Conservation (phyloP, 768 basidiomycete genomes). For the Lactarius akahatsu region DNA sequence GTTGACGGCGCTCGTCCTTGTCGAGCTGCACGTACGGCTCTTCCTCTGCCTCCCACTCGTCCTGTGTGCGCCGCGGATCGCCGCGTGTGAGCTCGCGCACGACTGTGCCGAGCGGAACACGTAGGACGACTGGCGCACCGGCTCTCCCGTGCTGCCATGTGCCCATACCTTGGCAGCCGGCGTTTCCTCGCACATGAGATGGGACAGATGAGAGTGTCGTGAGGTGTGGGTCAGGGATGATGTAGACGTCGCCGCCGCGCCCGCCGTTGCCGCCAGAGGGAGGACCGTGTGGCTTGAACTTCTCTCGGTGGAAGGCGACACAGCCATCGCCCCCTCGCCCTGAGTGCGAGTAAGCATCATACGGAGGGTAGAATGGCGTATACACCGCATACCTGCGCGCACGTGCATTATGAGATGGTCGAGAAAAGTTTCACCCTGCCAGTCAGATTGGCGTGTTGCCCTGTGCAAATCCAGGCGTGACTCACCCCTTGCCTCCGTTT, state of each 20-base stretch:
- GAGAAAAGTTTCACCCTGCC: constrained; percentile 73
- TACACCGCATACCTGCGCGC: constrained; percentile 54
- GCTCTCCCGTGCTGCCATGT: constrained; percentile 83
- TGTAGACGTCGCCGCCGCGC: constrained; percentile 81
- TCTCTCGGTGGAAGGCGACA: constrained; percentile 91
- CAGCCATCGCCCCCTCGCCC: constrained; percentile 90
- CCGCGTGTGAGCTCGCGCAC: constrained; percentile 70
- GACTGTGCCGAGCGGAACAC: constrained; percentile 88
- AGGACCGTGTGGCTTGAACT: constrained; percentile 77
- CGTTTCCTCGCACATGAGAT: constrained; percentile 61
- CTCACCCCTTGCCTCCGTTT: constrained; percentile 71
- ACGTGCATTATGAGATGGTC: constrained; percentile 81
- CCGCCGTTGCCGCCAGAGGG: constrained; percentile 95
- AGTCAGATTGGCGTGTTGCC: constrained; percentile 13
- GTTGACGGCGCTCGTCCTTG: constrained; percentile 49
- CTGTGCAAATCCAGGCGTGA: neutral
- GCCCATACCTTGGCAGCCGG: constrained; percentile 76
- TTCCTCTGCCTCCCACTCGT: constrained; percentile 75
- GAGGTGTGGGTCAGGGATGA: constrained; percentile 73
- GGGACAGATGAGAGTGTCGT: constrained; percentile 75
- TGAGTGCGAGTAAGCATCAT: constrained; percentile 33
- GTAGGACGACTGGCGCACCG: constrained; percentile 69
- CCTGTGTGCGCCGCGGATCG: constrained; percentile 61
- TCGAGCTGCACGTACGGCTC: constrained; percentile 52
- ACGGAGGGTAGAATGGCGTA: neutral